A percentile compares a stretch with the other conserved stretches of the same genome.
Conservation (phyloP, 495 filamentous ascomycete species). For the Jackrogersella multiformis region DNA sequence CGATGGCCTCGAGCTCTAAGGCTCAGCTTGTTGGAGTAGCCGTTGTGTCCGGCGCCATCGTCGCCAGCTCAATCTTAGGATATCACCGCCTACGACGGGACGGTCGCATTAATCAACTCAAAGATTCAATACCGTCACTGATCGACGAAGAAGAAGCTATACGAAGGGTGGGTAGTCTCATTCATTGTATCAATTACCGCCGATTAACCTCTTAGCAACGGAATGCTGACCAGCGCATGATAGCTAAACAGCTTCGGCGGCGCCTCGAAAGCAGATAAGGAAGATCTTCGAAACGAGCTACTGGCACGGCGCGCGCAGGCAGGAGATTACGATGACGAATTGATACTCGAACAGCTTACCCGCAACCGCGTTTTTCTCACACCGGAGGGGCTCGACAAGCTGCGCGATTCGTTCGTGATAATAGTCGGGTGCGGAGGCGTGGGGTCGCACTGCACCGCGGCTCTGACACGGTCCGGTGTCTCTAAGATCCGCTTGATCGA, state of each 20-base stretch:
- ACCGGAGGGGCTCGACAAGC: slow-evolving; percentile 76
- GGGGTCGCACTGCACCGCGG: slow-evolving; percentile 87
- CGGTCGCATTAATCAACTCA: slow-evolving; percentile 71
- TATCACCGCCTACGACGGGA: slow-evolving; percentile 72
- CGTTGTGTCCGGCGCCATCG: slow-evolving; percentile 76
- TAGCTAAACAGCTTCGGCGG: slow-evolving; percentile 81
- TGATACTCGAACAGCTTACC: slow-evolving; percentile 95
- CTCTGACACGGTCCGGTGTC: slow-evolving; percentile 89
- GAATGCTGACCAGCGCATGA: slow-evolving; percentile 52
- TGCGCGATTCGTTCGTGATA: slow-evolving; percentile 84
- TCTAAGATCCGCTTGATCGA: slow-evolving; percentile 89
- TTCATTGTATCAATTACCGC: neutral
- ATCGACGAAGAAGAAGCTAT: slow-evolving; percentile 46
- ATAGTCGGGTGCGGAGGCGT: slow-evolving; percentile 95
- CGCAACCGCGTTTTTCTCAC: slow-evolving; percentile 93
- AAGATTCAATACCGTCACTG: slow-evolving; percentile 74
- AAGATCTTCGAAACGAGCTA: slow-evolving; percentile 78
- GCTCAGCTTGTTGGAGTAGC: slow-evolving; percentile 79
- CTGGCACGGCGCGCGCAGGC: slow-evolving; percentile 82
- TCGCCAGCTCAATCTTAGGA: slow-evolving; percentile 74
- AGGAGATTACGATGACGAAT: slow-evolving; percentile 93
- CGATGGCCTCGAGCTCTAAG: slow-evolving; percentile 53
- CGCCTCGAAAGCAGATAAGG: slow-evolving; percentile 68
- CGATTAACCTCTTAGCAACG: slow-evolving; percentile 30
- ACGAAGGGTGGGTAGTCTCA: slow-evolving; percentile 44